Evolutionary conservation across 495 filamentous ascomycete species (phyloP).

Genomic region (Penicillium samsonianum): DNA sequence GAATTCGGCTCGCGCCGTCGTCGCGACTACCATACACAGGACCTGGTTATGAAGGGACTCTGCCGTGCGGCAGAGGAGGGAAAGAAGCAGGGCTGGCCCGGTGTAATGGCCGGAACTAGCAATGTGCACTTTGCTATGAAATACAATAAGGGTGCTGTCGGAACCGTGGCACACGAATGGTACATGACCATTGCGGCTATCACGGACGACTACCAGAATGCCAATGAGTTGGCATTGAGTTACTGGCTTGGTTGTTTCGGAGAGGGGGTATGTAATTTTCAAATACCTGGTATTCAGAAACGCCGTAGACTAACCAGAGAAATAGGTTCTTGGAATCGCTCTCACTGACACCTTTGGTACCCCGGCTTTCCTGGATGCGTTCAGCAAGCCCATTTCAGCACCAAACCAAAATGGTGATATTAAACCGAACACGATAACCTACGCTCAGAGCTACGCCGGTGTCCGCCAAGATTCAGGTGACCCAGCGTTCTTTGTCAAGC

Average conservation of each 20-base stretch:
- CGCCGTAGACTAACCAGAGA: slow-evolving; percentile 6
- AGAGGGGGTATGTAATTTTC: slow-evolving; percentile 60
- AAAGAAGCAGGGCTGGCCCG: slow-evolving; percentile 59
- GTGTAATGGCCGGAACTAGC: slow-evolving; percentile 82
- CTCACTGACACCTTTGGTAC: slow-evolving; percentile 99
- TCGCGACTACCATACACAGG: slow-evolving; percentile 92
- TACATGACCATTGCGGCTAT: slow-evolving; percentile 98
- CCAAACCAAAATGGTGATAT: slow-evolving; percentile 19
- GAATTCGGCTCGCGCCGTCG: slow-evolving; percentile 90
- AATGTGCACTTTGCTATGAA: slow-evolving; percentile 98
- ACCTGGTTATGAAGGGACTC: slow-evolving; percentile 83
- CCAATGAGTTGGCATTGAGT: slow-evolving; percentile 77
- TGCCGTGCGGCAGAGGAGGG: slow-evolving; percentile 69
- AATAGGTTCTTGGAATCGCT: slow-evolving; percentile 79
- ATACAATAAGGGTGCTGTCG: slow-evolving; percentile 76
- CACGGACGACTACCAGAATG: slow-evolving; percentile 76
- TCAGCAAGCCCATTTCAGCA: slow-evolving; percentile 59
- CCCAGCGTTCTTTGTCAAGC: slow-evolving; percentile 75
- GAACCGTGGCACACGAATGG: slow-evolving; percentile 98
- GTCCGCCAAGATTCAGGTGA: slow-evolving; percentile 95
- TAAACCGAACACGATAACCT: slow-evolving; percentile 49
- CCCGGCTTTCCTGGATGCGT: slow-evolving; percentile 81
- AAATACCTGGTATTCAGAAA: neutral
- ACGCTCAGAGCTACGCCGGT: slow-evolving; percentile 83
- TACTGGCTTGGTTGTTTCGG: slow-evolving; percentile 94